A percentile compares a stretch with the other conserved stretches of the same genome.
phyloP scores from a whole-genome alignment of 305 asterid species.

The Fraxinus sp. region DNA sequence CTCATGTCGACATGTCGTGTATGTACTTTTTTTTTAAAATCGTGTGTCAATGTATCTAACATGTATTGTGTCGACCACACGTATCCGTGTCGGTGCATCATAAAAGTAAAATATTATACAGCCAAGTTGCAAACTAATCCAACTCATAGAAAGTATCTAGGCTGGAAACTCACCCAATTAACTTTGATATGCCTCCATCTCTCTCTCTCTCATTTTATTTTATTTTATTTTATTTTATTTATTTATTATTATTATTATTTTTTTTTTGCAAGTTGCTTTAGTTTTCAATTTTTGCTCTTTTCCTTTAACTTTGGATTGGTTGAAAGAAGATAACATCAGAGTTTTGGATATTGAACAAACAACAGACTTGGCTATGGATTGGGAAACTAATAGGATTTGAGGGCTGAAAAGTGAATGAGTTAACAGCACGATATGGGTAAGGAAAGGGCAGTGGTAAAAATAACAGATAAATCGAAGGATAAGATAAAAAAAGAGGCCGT shows the following conservation, averaged over 20 bases:
- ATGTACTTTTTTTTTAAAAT: no score
- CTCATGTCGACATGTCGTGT: no score
- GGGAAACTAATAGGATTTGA: neutral
- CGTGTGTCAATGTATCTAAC: no score
- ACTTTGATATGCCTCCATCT: neutral
- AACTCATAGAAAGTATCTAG: neutral
- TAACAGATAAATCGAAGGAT: neutral
- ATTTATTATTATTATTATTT: no score
- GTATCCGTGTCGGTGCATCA: no score
- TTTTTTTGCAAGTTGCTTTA: neutral
- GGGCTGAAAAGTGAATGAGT: neutral
- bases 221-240: no score
- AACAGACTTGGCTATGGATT: neutral
- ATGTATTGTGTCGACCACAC: no score
- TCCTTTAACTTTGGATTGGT: neutral
- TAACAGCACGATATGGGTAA: neutral
- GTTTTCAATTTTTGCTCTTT: neutral
- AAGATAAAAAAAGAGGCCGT: neutral
- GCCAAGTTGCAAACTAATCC: neutral
- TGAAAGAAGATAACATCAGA: neutral
- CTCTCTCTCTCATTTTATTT: no score
- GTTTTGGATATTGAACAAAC: neutral
- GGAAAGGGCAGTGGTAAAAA: neutral
- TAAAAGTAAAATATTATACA: no score
- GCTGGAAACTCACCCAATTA: neutral